These are phyloP conservation scores for Chaetoceros tenuissimus DNA, from an alignment of 108 stramenopile species.

Conservation along the genomic window DNA sequence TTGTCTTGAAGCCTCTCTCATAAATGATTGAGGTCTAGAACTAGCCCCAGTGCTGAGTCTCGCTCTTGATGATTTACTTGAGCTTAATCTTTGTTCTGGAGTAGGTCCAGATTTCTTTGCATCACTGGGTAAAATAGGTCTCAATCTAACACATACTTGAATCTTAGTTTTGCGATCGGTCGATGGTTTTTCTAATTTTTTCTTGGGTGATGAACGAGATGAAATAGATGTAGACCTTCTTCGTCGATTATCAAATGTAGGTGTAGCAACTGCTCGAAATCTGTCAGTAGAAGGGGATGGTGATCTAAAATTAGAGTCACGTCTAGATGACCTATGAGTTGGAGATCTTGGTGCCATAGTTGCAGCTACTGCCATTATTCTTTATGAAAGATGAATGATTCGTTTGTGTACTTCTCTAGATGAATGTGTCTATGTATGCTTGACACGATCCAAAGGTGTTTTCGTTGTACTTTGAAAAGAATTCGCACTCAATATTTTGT, in stretches of 20 bases:
- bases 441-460: too few species aligned
- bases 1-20: neutral
- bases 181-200: neutral
- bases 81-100: neutral
- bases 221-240: neutral
- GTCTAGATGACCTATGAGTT: too few species aligned
- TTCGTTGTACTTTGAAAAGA: too few species aligned
- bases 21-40: neutral
- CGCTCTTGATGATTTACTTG: neutral
- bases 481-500: too few species aligned
- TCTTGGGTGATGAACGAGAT: neutral
- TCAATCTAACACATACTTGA: conserved; percentile 10
- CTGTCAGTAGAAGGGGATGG: neutral
- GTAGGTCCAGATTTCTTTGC: neutral
- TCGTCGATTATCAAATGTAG: neutral
- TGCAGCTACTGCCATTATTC: too few species aligned
- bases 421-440: too few species aligned
- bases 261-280: neutral
- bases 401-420: too few species aligned
- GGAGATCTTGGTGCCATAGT: too few species aligned
- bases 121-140: conserved; percentile 7
- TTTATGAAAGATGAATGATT: too few species aligned
- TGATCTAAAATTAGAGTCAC: neutral
- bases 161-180: conserved; percentile 5
- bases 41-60: neutral